These are phyloP conservation scores for Gossypium anomalum DNA, from an alignment of 345 rosid species.

Conservation along the genomic window DNA sequence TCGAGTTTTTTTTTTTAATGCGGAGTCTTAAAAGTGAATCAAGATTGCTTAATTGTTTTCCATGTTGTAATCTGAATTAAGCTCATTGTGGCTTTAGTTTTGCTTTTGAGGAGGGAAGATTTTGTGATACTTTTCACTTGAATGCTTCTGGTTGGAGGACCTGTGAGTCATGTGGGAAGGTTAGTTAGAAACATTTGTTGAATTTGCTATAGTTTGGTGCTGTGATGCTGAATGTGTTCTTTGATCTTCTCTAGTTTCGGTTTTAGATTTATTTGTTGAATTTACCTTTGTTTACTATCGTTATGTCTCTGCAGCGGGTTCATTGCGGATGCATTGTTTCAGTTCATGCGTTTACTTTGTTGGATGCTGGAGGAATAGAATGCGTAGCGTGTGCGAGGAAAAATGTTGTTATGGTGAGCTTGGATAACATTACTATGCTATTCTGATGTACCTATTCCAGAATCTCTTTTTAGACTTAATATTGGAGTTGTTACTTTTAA, in stretches of 20 bases:
- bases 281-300: conserved; percentile 20
- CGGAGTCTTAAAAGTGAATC: not conserved
- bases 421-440: conserved; percentile 15
- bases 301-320: conserved; percentile 50
- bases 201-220: conserved; percentile 7
- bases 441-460: not conserved
- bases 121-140: conserved; percentile 67
- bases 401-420: conserved; percentile 54
- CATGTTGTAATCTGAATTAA: not conserved
- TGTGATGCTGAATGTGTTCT: conserved; percentile 4
- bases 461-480: not conserved
- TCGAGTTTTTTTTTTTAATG: not conserved
- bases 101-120: conserved; percentile 75
- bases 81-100: conserved; percentile 26
- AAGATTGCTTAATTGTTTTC: not conserved
- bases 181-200: conserved; percentile 28
- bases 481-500: not conserved
- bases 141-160: conserved; percentile 83
- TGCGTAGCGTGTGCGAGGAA: conserved; percentile 72
- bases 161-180: conserved; percentile 94
- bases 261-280: conserved; percentile 11
- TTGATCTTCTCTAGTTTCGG: conserved; percentile 9
- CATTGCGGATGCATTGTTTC: conserved; percentile 98
- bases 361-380: conserved; percentile 96
- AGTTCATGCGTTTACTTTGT: conserved; percentile 39